phyloP scores from a whole-genome alignment of 495 filamentous ascomycete genomes.

The Staphylotrichum longicolle region DNA sequence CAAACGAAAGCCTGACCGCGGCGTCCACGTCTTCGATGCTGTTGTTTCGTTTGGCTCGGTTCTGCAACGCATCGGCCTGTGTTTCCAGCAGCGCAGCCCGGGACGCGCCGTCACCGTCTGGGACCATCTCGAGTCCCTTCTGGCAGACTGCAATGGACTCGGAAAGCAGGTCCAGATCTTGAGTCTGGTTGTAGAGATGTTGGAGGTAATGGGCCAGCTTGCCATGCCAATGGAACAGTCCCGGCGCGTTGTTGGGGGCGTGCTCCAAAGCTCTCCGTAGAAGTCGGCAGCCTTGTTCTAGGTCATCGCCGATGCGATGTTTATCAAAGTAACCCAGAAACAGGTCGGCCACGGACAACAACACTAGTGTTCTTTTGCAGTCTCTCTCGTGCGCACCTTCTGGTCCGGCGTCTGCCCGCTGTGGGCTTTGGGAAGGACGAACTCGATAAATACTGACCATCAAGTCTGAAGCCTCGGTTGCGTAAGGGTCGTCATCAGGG shows the following conservation, averaged over 20 bases:
- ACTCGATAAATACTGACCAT: neutral
- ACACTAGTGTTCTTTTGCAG: neutral
- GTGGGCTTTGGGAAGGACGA: neutral
- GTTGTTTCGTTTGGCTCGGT: neutral
- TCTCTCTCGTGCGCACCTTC: neutral
- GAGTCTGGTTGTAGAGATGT: neutral
- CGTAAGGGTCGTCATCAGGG: neutral
- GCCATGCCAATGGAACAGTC: neutral
- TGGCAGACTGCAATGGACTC: neutral
- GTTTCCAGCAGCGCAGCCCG: neutral
- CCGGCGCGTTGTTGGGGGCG: neutral
- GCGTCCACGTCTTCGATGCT: neutral
- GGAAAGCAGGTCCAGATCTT: neutral
- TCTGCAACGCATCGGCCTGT: neutral
- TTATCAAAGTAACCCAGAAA: neutral
- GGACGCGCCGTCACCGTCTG: neutral
- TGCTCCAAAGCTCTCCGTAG: neutral
- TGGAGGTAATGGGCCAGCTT: neutral
- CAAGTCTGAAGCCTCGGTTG: neutral
- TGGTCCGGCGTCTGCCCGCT: neutral
- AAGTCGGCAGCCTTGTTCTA: neutral
- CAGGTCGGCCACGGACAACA: neutral
- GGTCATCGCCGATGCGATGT: neutral
- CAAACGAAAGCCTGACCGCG: neutral
- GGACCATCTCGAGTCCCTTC: neutral